phyloP scores from a whole-genome alignment of 164 flowering plant species.

The Nelumbo lutea region DNA sequence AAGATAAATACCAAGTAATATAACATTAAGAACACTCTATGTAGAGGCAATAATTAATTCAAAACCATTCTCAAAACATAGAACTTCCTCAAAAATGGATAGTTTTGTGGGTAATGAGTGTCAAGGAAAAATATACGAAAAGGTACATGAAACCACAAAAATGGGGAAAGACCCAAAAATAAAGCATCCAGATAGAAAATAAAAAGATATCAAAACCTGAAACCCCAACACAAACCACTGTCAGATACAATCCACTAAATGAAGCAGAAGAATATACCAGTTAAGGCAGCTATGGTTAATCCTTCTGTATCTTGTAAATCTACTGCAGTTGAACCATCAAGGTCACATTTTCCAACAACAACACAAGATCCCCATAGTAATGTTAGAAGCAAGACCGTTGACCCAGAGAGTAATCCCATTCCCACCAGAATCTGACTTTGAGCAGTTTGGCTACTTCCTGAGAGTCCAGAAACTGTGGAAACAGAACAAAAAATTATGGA shows the following conservation, averaged over 20 bases:
- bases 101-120: no score
- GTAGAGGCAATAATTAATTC: no score
- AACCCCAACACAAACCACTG: no score
- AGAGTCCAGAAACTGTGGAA: not conserved
- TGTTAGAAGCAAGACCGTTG: constrained; percentile 94
- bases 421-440: constrained; percentile 94
- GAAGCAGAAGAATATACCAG: constrained; percentile 35
- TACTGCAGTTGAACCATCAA: constrained; percentile 44
- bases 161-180: not conserved
- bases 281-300: constrained; percentile 29
- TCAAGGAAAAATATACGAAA: no score
- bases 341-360: constrained; percentile 77
- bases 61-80: not conserved
- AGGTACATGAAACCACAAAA: no score
- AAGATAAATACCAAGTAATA: no score
- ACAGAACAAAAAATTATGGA: not conserved
- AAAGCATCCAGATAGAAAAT: not conserved
- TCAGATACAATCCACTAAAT: not conserved
- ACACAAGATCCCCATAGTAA: constrained; percentile 89
- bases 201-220: not conserved
- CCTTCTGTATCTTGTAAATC: constrained; percentile 9
- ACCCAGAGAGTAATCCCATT: constrained; percentile 98
- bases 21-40: no score
- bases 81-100: no score
- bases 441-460: constrained; percentile 38